Base-by-base conservation (phyloP, 768 basidiomycete genomes). In the Amanita jacksonii region DNA sequence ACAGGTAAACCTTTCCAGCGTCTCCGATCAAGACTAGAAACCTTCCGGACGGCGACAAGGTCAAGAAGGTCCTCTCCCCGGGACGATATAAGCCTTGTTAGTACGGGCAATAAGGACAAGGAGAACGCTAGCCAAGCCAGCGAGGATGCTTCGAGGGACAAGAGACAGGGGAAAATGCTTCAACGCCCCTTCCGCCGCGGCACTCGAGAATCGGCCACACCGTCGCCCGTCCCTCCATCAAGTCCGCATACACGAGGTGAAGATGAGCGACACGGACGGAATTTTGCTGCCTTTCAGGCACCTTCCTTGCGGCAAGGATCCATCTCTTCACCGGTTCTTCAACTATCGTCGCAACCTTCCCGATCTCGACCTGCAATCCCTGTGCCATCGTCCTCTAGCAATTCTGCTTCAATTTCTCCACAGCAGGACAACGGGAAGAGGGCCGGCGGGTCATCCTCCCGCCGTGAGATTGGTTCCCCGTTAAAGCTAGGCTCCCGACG, bases 291-390 rank as follows among this genome's bases (percentile, higher is more conserved):
- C 57, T 85, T 76, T 64, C 63, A 72, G 48, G 70, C 77, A 34
- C 83, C 83, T 34, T 83, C 82, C 28, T 61, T 85, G 48, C 72
- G 77, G 44, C 73, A 72, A 49, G 85, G 74, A 30, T 83, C 85
- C 37, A 70, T 81, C 68, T 87, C 85, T 45, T 84, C 83, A 16
- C 85, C 85, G 42, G 72, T 79, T 22, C 60, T 88, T 34, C 79
- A 82, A 54, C 69, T 81, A 44, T 74, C 74, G 40, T 77, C 77
- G 20, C 71, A 74, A 61, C 65, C 77, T 27, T 68, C 73, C n/a
- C 70, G 66, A 54, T 71, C 73, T 31, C 71, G 68, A 47, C 58
- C 72, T 15, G 63, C 67, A 43, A 57, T 73, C 15, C 64, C 72
- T 46, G 65, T 60, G 15, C 68, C 70, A 38, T 70, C 76, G 19